Conservation (phyloP, 1,139 yeast species). For the Pichia sp. region DNA sequence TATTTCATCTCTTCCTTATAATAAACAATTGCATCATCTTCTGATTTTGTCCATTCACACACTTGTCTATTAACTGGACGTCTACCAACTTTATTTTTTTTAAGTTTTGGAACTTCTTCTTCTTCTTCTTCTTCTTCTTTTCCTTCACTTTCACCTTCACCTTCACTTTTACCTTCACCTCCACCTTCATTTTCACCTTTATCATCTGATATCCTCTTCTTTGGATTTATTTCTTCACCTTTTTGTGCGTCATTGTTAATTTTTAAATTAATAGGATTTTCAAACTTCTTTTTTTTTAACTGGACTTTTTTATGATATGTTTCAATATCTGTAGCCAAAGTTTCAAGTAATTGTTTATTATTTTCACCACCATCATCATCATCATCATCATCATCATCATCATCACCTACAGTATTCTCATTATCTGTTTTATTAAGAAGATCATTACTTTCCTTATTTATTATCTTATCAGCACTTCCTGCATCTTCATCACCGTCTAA, state of each 20-base stretch:
- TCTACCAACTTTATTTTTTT: neutral
- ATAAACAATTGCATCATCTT: constrained; percentile 33
- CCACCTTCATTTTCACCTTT: neutral
- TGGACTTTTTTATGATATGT: constrained; percentile 26
- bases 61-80: neutral
- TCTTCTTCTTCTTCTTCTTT: neutral
- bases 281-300: constrained; percentile 16
- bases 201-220: neutral
- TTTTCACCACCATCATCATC: constrained; percentile 2
- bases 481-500: neutral
- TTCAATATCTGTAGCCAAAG: constrained; percentile 24
- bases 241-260: constrained; percentile 3
- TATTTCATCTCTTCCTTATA: constrained; percentile 32
- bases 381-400: neutral
- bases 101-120: neutral
- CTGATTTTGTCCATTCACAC: constrained; percentile 31
- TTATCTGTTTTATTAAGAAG: neutral
- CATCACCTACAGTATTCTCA: constrained; percentile 1
- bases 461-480: neutral
- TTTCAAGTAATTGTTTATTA: constrained; percentile 15
- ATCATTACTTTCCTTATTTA: neutral
- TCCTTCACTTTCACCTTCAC: too few relatives aligned
- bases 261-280: constrained; percentile 10
- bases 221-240: constrained; percentile 1
- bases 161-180: neutral